Conservation (phyloP, 805 yeast genomes). For the Metschnikowia lochheadii region DNA sequence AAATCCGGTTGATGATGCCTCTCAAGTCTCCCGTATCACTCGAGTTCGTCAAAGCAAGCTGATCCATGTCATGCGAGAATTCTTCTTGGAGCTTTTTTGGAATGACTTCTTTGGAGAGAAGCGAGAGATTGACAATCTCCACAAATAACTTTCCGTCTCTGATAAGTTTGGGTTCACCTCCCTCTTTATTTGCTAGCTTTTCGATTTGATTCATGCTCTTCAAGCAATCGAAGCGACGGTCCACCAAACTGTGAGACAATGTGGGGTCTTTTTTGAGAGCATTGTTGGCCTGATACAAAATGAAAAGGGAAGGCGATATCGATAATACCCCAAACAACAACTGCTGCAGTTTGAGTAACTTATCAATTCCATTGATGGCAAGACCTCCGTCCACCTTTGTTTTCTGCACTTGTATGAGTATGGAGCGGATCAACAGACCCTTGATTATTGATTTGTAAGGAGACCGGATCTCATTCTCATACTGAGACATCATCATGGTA, state of each 20-base stretch:
- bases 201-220: conserved; percentile 57
- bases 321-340: conserved; percentile 92
- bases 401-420: conserved; percentile 90
- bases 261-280: conserved; percentile 27
- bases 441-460: conserved; percentile 62
- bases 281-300: conserved; percentile 45
- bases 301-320: conserved; percentile 70
- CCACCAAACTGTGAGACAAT: conserved; percentile 31
- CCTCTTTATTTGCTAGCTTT: conserved; percentile 37
- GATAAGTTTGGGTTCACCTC: conserved; percentile 10
- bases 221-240: conserved; percentile 27
- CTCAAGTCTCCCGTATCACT: conserved; percentile 40
- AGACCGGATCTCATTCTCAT: conserved; percentile 67
- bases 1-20: conserved; percentile 51
- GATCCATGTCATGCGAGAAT: conserved; percentile 63
- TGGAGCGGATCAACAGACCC: conserved; percentile 72
- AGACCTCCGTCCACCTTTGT: conserved; percentile 92
- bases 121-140: conserved; percentile 57
- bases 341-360: conserved; percentile 84
- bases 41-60: conserved; percentile 30
- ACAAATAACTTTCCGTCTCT: conserved; percentile 57
- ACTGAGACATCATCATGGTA: conserved; percentile 72
- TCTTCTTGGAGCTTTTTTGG: conserved; percentile 49
- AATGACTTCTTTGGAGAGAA: conserved; percentile 44
- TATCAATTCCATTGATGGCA: conserved; percentile 88